Conservation (phyloP, 306 rosid species). For the Prunus campanulata region DNA sequence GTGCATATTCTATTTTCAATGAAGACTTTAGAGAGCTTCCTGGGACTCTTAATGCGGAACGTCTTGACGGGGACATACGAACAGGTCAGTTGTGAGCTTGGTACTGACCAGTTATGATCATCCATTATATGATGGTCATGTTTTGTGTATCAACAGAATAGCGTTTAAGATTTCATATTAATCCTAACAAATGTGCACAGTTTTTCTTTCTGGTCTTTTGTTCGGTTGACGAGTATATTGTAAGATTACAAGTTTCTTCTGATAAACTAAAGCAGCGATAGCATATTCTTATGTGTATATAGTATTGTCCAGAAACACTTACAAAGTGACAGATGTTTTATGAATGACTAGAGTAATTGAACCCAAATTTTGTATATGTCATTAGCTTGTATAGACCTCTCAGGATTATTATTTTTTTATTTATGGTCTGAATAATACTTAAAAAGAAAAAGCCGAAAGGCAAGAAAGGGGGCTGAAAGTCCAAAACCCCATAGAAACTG, state of each 20-base stretch:
- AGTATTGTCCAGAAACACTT: slow-evolving; percentile 2
- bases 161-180: not conserved
- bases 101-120: slow-evolving; percentile 3
- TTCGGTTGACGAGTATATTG: not conserved
- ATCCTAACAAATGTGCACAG: not conserved
- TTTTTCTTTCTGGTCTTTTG: not conserved
- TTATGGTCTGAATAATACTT: too few species aligned
- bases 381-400: too few species aligned
- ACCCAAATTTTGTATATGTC: not conserved
- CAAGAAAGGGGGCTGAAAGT: too few species aligned
- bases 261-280: not conserved
- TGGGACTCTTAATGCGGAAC: slow-evolving; percentile 84
- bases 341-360: not conserved
- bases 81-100: slow-evolving; percentile 77
- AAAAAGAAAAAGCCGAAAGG: too few species aligned
- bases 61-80: slow-evolving; percentile 78
- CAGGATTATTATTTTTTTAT: too few species aligned
- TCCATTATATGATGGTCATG: not conserved
- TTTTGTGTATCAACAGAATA: not conserved
- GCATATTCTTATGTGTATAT: slow-evolving; percentile 4
- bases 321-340: not conserved
- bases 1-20: slow-evolving; percentile 94
- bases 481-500: too few species aligned
- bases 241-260: not conserved
- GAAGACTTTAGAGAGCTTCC: slow-evolving; percentile 97